These are phyloP conservation scores for Biscogniauxia marginata DNA, from an alignment of 2,329 filamentous ascomycete genomes.

Conservation along the genomic window DNA sequence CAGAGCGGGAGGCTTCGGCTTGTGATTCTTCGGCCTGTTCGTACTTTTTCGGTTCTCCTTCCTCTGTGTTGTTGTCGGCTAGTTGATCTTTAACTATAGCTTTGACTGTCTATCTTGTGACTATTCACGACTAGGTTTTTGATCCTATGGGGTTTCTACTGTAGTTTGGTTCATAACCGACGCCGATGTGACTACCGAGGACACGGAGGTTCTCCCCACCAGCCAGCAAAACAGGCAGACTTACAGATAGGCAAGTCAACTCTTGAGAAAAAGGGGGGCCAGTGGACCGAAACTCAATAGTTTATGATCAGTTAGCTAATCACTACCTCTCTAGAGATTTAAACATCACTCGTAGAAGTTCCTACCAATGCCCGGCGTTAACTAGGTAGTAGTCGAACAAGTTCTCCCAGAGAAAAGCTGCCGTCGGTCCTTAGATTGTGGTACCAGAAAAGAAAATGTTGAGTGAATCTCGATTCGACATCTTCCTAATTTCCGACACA, in stretches of 20 bases:
- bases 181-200: background rate
- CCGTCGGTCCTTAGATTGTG: background rate
- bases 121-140: background rate
- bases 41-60: background rate
- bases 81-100: background rate
- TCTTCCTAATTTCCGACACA: background rate
- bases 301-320: background rate
- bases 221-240: background rate
- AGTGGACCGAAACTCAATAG: background rate
- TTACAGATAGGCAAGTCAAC: background rate
- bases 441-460: background rate
- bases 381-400: background rate
- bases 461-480: background rate
- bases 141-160: background rate
- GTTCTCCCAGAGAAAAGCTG: background rate
- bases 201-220: background rate
- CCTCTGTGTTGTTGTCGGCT: background rate
- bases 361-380: background rate
- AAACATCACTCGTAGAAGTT: background rate
- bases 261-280: background rate
- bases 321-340: background rate
- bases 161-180: background rate
- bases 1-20: background rate
- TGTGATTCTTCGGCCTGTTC: conserved; percentile 3
- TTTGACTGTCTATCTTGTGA: background rate